Evolutionary conservation across 2,329 filamentous ascomycete species (phyloP).

Genomic region (Nannizziopsis barbatae): DNA sequence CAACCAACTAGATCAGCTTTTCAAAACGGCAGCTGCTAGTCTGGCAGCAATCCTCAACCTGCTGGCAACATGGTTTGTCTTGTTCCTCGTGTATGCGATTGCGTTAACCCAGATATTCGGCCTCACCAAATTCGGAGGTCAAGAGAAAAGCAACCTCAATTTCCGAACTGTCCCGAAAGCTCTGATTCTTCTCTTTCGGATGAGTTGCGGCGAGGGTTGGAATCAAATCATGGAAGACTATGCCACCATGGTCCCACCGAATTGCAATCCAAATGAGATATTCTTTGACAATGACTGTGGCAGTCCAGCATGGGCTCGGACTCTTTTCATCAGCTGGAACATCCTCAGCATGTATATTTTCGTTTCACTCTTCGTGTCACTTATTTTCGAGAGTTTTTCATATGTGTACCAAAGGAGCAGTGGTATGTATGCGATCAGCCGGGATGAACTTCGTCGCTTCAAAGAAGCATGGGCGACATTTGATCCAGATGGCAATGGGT

Average conservation of each 20-base stretch:
- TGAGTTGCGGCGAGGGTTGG: slow-evolving; percentile 92
- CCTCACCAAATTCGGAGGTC: slow-evolving; percentile 69
- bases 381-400: slow-evolving; percentile 98
- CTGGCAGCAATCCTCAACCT: slow-evolving; percentile 82
- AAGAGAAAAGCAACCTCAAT: slow-evolving; percentile 70
- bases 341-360: slow-evolving; percentile 99
- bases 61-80: slow-evolving; percentile 90
- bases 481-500: slow-evolving; percentile 82
- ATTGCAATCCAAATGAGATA: slow-evolving; percentile 59
- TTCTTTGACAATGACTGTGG: slow-evolving; percentile 91
- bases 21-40: slow-evolving; percentile 96
- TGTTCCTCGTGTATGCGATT: slow-evolving; percentile 93
- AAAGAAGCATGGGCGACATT: slow-evolving; percentile 97
- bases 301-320: slow-evolving; percentile 75
- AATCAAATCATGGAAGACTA: slow-evolving; percentile 96
- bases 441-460: slow-evolving; percentile 90
- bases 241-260: slow-evolving; percentile 64
- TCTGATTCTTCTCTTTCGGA: slow-evolving; percentile 82
- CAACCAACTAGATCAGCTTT: slow-evolving; percentile 91
- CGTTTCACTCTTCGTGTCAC: slow-evolving; percentile 91
- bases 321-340: slow-evolving; percentile 93
- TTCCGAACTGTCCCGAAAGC: slow-evolving; percentile 91
- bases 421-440: slow-evolving; percentile 77
- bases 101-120: slow-evolving; percentile 93
- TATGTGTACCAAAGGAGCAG: slow-evolving; percentile 97